Evolutionary conservation across 2,329 filamentous ascomycete genomes (phyloP).

Genomic region (Metarhizium humberi): DNA sequence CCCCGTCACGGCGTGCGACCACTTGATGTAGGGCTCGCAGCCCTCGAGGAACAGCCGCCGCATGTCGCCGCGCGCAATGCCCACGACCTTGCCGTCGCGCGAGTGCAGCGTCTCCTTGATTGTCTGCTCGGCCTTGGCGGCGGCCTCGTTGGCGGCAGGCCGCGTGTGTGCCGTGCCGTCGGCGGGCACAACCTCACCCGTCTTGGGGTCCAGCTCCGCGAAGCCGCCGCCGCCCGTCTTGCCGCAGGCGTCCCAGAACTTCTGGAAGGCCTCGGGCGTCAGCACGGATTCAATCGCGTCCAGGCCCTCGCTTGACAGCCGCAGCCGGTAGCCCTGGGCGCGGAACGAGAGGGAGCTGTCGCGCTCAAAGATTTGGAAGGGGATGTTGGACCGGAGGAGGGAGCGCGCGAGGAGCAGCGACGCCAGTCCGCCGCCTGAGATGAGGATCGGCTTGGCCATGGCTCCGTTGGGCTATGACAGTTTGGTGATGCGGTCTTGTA

Average conservation of each 20-base stretch:
- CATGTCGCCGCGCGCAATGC: conserved; percentile 56
- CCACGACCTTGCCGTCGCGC: conserved; percentile 49
- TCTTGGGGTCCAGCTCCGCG: conserved; percentile 40
- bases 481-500: not conserved
- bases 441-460: conserved; percentile 27
- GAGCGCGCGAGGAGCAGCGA: conserved; percentile 35
- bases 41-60: conserved; percentile 47
- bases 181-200: conserved; percentile 29
- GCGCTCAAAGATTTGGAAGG: conserved; percentile 48
- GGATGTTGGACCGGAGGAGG: conserved; percentile 30
- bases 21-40: conserved; percentile 44
- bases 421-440: conserved; percentile 33
- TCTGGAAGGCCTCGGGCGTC: conserved; percentile 32
- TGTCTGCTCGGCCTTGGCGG: not conserved
- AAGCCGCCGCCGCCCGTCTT: conserved; percentile 51
- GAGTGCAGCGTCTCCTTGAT: conserved; percentile 30
- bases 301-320: conserved; percentile 46
- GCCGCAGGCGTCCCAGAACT: conserved; percentile 50
- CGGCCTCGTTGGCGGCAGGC: too few relatives aligned
- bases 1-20: conserved; percentile 44
- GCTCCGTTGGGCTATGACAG: not conserved
- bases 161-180: too few relatives aligned
- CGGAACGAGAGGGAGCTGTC: conserved; percentile 41
- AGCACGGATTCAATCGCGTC: conserved; percentile 53
- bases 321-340: conserved; percentile 53